Evolutionary conservation across 768 basidiomycete genomes (phyloP), one percentile per base, ranked within the genome.

Genomic region (Auricularia sp.): DNA sequence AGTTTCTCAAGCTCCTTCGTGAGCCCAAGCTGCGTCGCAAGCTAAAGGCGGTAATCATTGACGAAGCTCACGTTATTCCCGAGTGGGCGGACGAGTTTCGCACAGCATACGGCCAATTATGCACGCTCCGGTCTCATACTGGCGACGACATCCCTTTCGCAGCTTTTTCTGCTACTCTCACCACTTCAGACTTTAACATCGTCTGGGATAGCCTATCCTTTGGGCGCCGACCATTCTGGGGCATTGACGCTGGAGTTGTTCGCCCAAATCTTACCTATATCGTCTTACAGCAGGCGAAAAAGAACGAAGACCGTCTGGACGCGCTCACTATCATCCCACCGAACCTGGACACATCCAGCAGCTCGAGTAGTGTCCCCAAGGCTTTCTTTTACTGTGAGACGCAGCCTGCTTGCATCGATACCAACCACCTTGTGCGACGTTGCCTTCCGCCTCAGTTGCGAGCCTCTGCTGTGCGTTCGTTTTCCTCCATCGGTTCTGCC

Each of bases 151-250:
- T 51, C 21, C 47, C 47, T 5, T 51, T 16, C 5, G 47, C 47
- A 18, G 47, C 47, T 5, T 21, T 51, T 5, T 51, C 47, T 8
- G 47, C 47, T 21, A 51, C 47, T 51, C 47, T 51, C 47, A 51
- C 47, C 29, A 61, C 65, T 16, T 35, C 59, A 0, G 73, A 71
- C 3, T 76, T 76, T 66, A 61, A 73, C 29, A 37, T 69, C 3
- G 70, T 74, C 10, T 76, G 73, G 73, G 36, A 34, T 1, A 65
- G 69, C 1, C 67, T 76, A 0, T 65, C 65, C 7, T 75, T 70
- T 65, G 75, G 75, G 1, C 51, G 68, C 63, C 69, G 73, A 14
- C 73, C 73, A 13, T 76, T 75, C 68, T 76, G 75, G 75, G 75
- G 74, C 2, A 62, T 75, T 14, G 74, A 75, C 54, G 71, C 72